These are phyloP conservation scores for Brassica cretica DNA, from an alignment of 345 rosid species.

Conservation along the genomic window DNA sequence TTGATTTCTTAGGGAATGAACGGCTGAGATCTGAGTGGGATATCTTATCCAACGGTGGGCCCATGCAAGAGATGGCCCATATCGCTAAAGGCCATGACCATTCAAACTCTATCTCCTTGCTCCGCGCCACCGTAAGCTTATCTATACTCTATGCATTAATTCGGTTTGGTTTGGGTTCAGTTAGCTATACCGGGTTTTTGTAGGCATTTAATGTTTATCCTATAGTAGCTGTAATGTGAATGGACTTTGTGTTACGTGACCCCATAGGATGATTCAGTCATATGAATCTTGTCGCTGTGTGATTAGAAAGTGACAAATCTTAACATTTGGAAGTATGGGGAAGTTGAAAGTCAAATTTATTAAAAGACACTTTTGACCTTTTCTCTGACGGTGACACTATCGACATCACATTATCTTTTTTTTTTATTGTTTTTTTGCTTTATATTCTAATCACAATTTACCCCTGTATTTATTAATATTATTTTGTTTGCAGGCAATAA, in stretches of 20 bases:
- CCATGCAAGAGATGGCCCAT: slow-evolving; percentile 76
- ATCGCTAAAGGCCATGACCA: slow-evolving; percentile 94
- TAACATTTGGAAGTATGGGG: slow-evolving; percentile 42
- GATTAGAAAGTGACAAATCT: slow-evolving; percentile 44
- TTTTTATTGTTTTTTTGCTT: background rate
- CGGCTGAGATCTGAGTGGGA: slow-evolving; percentile 94
- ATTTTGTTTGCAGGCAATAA: slow-evolving; percentile 61
- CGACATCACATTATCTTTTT: background rate
- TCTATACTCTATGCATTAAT: background rate
- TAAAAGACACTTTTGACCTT: slow-evolving; percentile 51
- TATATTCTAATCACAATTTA: background rate
- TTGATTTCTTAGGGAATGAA: slow-evolving; percentile 81
- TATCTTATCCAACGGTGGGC: slow-evolving; percentile 55
- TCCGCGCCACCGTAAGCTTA: slow-evolving; percentile 70
- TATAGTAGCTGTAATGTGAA: slow-evolving; percentile 16
- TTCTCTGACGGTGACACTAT: slow-evolving; percentile 35
- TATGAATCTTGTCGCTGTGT: slow-evolving; percentile 38
- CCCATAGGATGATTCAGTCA: slow-evolving; percentile 32
- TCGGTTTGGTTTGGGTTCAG: background rate
- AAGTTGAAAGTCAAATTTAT: slow-evolving; percentile 56
- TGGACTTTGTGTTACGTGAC: slow-evolving; percentile 31
- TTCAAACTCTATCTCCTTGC: slow-evolving; percentile 94
- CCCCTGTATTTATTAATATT: background rate
- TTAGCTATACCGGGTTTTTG: background rate
- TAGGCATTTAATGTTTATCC: background rate